A percentile compares a stretch with the other conserved stretches of the same genome.
These are phyloP conservation scores for Oldenlandia corymbosa DNA, from an alignment of 257 asterid genomes.

Conservation along the genomic window DNA sequence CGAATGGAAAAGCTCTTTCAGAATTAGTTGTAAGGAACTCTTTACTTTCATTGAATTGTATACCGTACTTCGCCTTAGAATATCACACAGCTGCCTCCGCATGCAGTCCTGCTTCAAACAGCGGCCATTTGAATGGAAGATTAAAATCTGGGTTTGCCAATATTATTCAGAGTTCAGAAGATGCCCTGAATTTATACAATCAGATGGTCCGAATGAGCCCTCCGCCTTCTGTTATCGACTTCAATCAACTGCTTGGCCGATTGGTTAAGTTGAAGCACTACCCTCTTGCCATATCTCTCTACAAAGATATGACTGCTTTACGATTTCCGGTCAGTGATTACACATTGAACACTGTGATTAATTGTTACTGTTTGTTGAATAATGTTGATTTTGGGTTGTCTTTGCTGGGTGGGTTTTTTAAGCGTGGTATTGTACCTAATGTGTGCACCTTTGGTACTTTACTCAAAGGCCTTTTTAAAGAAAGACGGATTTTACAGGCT, in stretches of 20 bases:
- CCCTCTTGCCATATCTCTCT: constrained; percentile 1
- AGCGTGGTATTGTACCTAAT: constrained; percentile 23
- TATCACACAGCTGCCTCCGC: not conserved
- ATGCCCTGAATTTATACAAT: constrained; percentile 25
- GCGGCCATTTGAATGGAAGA: constrained; percentile 2
- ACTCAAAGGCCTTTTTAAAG: constrained; percentile 24
- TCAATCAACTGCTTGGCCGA: not conserved
- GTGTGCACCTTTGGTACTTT: constrained; percentile 21
- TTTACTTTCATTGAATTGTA: not conserved
- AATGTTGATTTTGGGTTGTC: constrained; percentile 23
- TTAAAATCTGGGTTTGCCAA: not conserved
- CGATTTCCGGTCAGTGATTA: constrained; percentile 6
- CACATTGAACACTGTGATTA: constrained; percentile 8
- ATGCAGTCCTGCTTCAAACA: not conserved
- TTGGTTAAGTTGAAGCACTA: constrained; percentile 1
- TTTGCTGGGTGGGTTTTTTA: constrained; percentile 19
- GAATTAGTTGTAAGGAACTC: not conserved
- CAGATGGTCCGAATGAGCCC: constrained; percentile 25
- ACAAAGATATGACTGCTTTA: constrained; percentile 3
- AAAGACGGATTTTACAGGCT: constrained; percentile 18
- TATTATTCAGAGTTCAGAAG: not conserved
- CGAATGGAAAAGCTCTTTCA: not conserved
- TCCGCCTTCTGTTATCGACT: constrained; percentile 21
- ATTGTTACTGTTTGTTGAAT: constrained; percentile 18
- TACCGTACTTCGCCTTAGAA: not conserved